A percentile compares a stretch with the other conserved stretches of the same genome.
Conservation (phyloP, 176 grass and related monocot genomes). For the Aegilops bicornis region DNA sequence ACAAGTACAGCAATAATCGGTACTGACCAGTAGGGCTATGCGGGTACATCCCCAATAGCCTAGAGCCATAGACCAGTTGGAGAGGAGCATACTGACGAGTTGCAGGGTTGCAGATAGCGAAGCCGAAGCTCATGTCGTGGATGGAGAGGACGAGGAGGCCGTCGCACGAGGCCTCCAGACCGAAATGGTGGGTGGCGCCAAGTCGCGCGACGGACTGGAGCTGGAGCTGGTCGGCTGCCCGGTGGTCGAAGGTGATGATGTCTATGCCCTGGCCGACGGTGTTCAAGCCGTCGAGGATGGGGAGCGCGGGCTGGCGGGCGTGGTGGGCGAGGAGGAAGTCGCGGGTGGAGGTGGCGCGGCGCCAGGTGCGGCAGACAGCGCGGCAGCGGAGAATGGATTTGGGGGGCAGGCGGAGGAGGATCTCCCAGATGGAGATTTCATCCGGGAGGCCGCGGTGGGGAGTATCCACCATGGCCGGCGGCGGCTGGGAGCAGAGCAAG, state of each 20-base stretch:
- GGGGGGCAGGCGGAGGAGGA: not conserved
- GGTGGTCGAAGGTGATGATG: not conserved
- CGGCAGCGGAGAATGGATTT: not conserved
- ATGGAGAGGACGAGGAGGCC: not conserved
- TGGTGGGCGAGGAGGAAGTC: not conserved
- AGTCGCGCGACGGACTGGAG: not conserved
- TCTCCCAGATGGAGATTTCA: not conserved
- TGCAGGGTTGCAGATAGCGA: too few relatives aligned
- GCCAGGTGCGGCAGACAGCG: not conserved
- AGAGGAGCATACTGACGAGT: too few relatives aligned
- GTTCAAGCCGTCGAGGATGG: not conserved
- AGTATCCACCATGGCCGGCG: too few relatives aligned
- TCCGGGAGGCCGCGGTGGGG: not conserved
- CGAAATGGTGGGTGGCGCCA: not conserved
- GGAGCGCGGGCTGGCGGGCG: not conserved
- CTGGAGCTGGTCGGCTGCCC: not conserved
- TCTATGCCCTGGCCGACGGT: not conserved
- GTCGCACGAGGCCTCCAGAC: not conserved
- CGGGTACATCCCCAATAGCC: too few relatives aligned
- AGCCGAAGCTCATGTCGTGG: too few relatives aligned
- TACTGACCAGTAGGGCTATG: too few relatives aligned
- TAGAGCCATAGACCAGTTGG: too few relatives aligned
- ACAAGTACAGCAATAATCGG: not conserved
- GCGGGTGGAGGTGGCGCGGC: not conserved
- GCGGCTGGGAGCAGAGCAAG: too few relatives aligned